Conservation (phyloP, 371 early-diverging fungal genomes). For the Dichotomocladium elegans region DNA sequence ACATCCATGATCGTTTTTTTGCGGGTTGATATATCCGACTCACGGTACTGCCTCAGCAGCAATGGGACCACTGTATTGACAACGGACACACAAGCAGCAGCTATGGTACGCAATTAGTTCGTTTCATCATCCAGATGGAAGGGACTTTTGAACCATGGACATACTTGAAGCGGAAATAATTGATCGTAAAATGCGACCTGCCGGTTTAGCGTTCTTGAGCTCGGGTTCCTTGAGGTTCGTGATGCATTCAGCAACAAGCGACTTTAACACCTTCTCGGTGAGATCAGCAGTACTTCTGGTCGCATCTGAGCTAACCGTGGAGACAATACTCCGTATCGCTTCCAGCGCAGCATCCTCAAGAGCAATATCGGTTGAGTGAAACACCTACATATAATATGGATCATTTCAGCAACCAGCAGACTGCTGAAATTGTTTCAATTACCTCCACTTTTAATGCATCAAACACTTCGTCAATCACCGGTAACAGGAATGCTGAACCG, state of each 20-base stretch:
- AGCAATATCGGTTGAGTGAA: constrained; percentile 6
- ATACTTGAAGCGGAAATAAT: constrained; percentile 58
- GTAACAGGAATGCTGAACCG: constrained; percentile 57
- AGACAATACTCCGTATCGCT: constrained; percentile 30
- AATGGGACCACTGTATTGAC: constrained; percentile 51
- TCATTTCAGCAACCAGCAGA: not conserved
- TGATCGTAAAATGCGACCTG: constrained; percentile 64
- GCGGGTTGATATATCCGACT: constrained; percentile 52
- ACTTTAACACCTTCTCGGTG: constrained; percentile 58
- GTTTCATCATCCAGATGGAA: not conserved
- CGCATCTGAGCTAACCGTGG: constrained; percentile 44
- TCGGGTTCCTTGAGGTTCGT: constrained; percentile 69
- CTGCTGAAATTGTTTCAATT: not conserved
- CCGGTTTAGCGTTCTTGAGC: constrained; percentile 65
- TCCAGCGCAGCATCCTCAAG: constrained; percentile 6
- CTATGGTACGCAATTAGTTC: constrained; percentile 17
- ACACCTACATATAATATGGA: constrained; percentile 4
- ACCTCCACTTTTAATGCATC: constrained; percentile 68
- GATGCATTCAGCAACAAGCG: constrained; percentile 65
- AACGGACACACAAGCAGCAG: constrained; percentile 60
- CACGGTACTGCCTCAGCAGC: constrained; percentile 51
- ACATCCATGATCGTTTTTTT: constrained; percentile 67
- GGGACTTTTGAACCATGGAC: not conserved
- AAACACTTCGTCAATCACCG: constrained; percentile 65
- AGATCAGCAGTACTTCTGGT: constrained; percentile 29